These are phyloP conservation scores for Cyclostephanos tholiformis DNA, from an alignment of 108 stramenopile species.

Conservation along the genomic window DNA sequence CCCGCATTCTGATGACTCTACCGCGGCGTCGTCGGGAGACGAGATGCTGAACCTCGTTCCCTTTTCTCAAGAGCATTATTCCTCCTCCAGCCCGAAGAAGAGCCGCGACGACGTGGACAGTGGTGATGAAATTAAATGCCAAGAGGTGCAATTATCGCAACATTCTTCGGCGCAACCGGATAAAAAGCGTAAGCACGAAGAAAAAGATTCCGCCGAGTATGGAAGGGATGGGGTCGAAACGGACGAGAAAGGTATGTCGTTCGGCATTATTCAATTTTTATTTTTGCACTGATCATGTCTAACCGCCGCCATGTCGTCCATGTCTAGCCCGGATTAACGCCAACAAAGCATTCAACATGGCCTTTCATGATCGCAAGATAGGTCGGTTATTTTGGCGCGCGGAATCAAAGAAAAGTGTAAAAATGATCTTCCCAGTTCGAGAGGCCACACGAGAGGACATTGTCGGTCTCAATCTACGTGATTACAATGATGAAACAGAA, in stretches of 20 bases:
- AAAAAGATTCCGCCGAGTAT: neutral
- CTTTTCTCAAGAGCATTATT: constrained; percentile 17
- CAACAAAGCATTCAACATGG: constrained; percentile 19
- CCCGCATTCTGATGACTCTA: constrained; percentile 13
- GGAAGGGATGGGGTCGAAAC: neutral
- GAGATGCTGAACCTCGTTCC: constrained; percentile 19
- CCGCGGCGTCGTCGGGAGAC: constrained; percentile 19
- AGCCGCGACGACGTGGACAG: constrained; percentile 2
- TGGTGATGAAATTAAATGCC: constrained; percentile 4
- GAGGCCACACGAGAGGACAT: constrained; percentile 11
- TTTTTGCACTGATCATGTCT: neutral
- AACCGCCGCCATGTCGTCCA: neutral
- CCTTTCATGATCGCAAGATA: constrained; percentile 14
- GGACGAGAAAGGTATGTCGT: constrained; percentile 18
- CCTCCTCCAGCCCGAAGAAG: constrained; percentile 1
- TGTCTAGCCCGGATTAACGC: constrained; percentile 4
- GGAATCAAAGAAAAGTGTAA: constrained; percentile 1
- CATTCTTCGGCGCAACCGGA: neutral
- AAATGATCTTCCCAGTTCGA: constrained; percentile 18
- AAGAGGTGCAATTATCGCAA: neutral
- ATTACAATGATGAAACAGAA: constrained; percentile 20
- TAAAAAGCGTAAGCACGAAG: constrained; percentile 14
- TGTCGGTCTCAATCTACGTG: constrained; percentile 4
- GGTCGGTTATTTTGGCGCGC: constrained; percentile 15
- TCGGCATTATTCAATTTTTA: neutral